These are phyloP conservation scores for Cladorrhinum samala DNA, from an alignment of 495 filamentous ascomycete genomes.

Conservation along the genomic window DNA sequence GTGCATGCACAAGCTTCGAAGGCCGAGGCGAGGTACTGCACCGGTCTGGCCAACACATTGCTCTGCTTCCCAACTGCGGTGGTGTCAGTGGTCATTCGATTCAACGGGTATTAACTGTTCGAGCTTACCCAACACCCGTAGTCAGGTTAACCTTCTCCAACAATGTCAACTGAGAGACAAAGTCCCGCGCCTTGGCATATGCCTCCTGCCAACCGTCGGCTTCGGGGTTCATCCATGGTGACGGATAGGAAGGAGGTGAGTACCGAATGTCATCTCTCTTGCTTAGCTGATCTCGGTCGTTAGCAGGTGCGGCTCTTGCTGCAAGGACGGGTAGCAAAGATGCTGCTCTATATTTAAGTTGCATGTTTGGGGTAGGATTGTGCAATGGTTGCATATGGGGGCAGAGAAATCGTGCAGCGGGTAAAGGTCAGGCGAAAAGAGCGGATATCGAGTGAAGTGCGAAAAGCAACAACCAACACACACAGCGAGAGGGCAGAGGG, in stretches of 20 bases:
- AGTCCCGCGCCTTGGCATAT: slow-evolving; percentile 66
- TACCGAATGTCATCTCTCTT: slow-evolving; percentile 23
- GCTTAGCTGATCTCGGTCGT: slow-evolving; percentile 18
- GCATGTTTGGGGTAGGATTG: slow-evolving; percentile 19
- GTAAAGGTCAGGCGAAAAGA: neutral
- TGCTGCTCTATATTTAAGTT: slow-evolving; percentile 15
- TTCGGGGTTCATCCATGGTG: slow-evolving; percentile 69
- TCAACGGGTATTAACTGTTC: neutral
- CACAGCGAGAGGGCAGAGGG: neutral
- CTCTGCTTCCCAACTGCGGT: slow-evolving; percentile 62
- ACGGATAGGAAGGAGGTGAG: slow-evolving; percentile 67
- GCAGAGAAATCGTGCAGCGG: slow-evolving; percentile 10
- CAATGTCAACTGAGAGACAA: slow-evolving; percentile 78
- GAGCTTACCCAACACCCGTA: slow-evolving; percentile 68
- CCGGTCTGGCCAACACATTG: slow-evolving; percentile 77
- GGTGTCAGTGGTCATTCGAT: slow-evolving; percentile 15
- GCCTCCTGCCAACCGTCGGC: slow-evolving; percentile 72
- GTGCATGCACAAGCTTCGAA: slow-evolving; percentile 78
- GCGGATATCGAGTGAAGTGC: neutral
- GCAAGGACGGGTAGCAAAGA: slow-evolving; percentile 13
- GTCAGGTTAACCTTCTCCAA: slow-evolving; percentile 91
- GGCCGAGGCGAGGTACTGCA: slow-evolving; percentile 66
- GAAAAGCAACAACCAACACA: neutral
- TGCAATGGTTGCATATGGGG: slow-evolving; percentile 14
- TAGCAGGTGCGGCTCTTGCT: slow-evolving; percentile 14